phyloP scores from a whole-genome alignment of 2,329 filamentous ascomycete genomes.

The Raffaelea albimanens region DNA sequence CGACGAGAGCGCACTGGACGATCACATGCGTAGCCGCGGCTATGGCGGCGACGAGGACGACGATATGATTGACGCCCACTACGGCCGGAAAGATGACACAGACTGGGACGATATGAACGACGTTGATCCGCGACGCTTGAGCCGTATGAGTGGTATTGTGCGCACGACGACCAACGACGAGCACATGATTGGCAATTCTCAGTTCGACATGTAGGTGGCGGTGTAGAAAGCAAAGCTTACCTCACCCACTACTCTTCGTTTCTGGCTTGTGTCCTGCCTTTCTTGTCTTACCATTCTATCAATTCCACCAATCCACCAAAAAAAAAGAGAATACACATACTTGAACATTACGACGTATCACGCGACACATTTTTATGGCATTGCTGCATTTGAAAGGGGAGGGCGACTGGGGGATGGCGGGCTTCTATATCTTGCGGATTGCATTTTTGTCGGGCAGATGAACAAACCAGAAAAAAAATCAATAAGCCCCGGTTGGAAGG shows the following conservation, averaged over 20 bases:
- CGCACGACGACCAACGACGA: conserved; percentile 50
- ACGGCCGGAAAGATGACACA: conserved; percentile 29
- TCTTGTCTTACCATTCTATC: no score
- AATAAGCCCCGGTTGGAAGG: conserved; percentile 7
- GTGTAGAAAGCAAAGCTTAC: no score
- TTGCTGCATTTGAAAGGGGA: conserved; percentile 6
- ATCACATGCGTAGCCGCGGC: conserved; percentile 56
- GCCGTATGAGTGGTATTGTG: conserved; percentile 56
- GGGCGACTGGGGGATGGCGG: background rate
- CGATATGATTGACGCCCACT: conserved; percentile 45
- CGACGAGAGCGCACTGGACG: conserved; percentile 91
- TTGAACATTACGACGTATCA: conserved; percentile 1
- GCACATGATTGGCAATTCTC: conserved; percentile 51
- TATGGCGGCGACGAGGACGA: conserved; percentile 34
- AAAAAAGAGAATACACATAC: conserved; percentile 2
- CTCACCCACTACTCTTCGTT: no score
- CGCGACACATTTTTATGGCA: conserved; percentile 1
- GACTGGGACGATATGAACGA: conserved; percentile 53
- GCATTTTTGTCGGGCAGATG: conserved; percentile 5
- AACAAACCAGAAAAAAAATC: background rate
- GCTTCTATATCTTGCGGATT: background rate
- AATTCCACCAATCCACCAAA: no score
- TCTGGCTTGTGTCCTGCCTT: no score
- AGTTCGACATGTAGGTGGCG: conserved; percentile 50
- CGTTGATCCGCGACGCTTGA: conserved; percentile 38